phyloP scores from a whole-genome alignment of 139 green algal genomes.

The Coccomyxa sp. region DNA sequence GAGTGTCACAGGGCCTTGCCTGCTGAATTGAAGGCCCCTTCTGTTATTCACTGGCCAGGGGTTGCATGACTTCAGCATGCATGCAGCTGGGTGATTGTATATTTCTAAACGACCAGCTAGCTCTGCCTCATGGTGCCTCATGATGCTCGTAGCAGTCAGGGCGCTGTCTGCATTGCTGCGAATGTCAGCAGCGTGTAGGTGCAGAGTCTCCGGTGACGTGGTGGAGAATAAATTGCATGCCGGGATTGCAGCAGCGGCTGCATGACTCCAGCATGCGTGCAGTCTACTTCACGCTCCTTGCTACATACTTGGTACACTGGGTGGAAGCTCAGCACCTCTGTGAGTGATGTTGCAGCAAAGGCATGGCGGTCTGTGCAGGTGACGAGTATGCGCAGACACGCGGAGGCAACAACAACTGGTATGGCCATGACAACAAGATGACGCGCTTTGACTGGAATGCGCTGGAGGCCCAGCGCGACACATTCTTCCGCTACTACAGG shows the following conservation, averaged over 20 bases:
- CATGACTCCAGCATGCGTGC: too few species aligned
- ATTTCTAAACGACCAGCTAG: too few species aligned
- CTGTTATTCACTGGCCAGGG: not conserved
- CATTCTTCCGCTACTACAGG: slow-evolving; percentile 47
- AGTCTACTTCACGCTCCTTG: too few species aligned
- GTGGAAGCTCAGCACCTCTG: not conserved
- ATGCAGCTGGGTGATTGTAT: too few species aligned
- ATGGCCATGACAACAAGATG: slow-evolving; percentile 91
- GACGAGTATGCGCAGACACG: slow-evolving; percentile 85
- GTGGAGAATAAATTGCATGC: too few species aligned
- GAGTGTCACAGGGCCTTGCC: not conserved
- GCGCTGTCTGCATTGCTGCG: too few species aligned
- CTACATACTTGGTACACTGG: not conserved
- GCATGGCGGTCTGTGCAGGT: slow-evolving; percentile 31
- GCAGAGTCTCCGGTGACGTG: too few species aligned
- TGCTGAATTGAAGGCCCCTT: not conserved
- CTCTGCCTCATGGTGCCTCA: too few species aligned
- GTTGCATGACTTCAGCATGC: too few species aligned
- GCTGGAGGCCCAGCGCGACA: slow-evolving; percentile 31
- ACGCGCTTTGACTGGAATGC: slow-evolving; percentile 72
- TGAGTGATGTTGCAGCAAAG: not conserved
- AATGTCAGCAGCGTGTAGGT: too few species aligned
- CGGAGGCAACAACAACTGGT: slow-evolving; percentile 99
- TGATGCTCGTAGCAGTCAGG: too few species aligned
- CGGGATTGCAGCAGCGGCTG: too few species aligned